Conservation (phyloP, 2,329 filamentous ascomycete species). For the Lachnum nothofagi region DNA sequence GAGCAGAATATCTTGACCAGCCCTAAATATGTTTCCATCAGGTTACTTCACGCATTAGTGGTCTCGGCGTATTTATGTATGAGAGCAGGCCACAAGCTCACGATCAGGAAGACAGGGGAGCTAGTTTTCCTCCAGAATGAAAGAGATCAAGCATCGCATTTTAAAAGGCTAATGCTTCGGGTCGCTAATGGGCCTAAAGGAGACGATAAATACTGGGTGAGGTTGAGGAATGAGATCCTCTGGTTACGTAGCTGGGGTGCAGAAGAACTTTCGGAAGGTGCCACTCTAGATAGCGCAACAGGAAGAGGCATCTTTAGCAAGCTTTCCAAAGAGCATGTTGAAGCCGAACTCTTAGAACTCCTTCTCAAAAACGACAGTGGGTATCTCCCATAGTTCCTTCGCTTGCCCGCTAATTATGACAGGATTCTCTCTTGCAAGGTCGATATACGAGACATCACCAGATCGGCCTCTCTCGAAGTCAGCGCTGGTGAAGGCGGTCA, state of each 20-base stretch:
- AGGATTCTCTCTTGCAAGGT: slow-evolving; percentile 60
- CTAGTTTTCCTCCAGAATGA: slow-evolving; percentile 59
- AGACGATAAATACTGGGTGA: slow-evolving; percentile 61
- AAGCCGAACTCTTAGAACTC: slow-evolving; percentile 65
- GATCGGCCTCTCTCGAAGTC: slow-evolving; percentile 46
- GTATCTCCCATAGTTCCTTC: slow-evolving; percentile 28
- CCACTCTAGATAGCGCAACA: slow-evolving; percentile 27
- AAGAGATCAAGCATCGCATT: slow-evolving; percentile 58
- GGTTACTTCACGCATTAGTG: slow-evolving; percentile 58
- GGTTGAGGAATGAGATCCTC: slow-evolving; percentile 57
- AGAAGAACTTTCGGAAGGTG: slow-evolving; percentile 38
- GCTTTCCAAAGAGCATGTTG: slow-evolving; percentile 56
- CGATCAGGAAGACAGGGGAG: slow-evolving; percentile 53
- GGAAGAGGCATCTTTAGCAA: slow-evolving; percentile 52
- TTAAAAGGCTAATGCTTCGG: slow-evolving; percentile 44
- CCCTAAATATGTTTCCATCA: slow-evolving; percentile 50
- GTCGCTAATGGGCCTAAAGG: slow-evolving; percentile 41
- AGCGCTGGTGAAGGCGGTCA: slow-evolving; percentile 54
- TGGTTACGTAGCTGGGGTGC: slow-evolving; percentile 72
- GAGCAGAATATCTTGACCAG: slow-evolving; percentile 60
- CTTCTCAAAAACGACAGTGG: slow-evolving; percentile 58
- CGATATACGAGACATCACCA: slow-evolving; percentile 52
- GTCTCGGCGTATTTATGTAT: slow-evolving; percentile 56
- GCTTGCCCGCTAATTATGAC: slow-evolving; percentile 10
- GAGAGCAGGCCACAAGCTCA: slow-evolving; percentile 44